Conservation (phyloP, 2,329 filamentous ascomycete species). For the Ascochyta lentis region DNA sequence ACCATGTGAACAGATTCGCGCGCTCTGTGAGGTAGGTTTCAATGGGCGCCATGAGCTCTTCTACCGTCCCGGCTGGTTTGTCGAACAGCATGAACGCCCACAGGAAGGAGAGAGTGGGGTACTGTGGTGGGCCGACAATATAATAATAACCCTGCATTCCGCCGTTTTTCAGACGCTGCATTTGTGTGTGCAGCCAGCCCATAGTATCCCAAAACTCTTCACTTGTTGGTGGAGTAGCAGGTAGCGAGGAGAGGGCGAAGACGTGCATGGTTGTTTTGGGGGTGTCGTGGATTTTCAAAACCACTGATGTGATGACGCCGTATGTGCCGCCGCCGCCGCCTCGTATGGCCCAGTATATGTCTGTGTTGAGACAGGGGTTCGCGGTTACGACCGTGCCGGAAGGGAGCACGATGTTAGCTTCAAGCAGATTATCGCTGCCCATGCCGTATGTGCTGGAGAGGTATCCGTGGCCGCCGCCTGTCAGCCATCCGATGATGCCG, state of each 20-base stretch:
- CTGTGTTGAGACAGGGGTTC: conserved; percentile 33
- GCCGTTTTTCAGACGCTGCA: conserved; percentile 33
- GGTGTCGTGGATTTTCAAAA: conserved; percentile 32
- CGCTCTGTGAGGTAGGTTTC: conserved; percentile 18
- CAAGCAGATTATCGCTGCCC: conserved; percentile 46
- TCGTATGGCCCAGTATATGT: conserved; percentile 52
- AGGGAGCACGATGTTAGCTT: conserved; percentile 46
- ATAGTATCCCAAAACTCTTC: conserved; percentile 29
- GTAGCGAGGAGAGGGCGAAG: conserved; percentile 22
- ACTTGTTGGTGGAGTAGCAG: conserved; percentile 6
- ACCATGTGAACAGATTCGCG: conserved; percentile 21
- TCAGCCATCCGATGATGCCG: conserved; percentile 50
- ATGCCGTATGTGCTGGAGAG: conserved; percentile 49
- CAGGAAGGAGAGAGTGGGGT: conserved; percentile 21
- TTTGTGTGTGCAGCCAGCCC: conserved; percentile 30
- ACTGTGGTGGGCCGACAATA: conserved; percentile 29
- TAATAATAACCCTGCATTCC: conserved; percentile 39
- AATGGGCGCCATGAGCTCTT: conserved; percentile 27
- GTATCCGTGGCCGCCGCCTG: conserved; percentile 49
- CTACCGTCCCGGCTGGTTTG: conserved; percentile 27
- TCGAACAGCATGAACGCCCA: conserved; percentile 33
- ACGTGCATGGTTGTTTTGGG: conserved; percentile 35
- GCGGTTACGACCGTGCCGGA: conserved; percentile 19
- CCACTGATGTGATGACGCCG: conserved; percentile 44
- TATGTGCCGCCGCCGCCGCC: conserved; percentile 54